Evolutionary conservation across 2,329 filamentous ascomycete species (phyloP), one percentile per base, ranked within the genome.

Genomic region (Trichocomaceae sp.): DNA sequence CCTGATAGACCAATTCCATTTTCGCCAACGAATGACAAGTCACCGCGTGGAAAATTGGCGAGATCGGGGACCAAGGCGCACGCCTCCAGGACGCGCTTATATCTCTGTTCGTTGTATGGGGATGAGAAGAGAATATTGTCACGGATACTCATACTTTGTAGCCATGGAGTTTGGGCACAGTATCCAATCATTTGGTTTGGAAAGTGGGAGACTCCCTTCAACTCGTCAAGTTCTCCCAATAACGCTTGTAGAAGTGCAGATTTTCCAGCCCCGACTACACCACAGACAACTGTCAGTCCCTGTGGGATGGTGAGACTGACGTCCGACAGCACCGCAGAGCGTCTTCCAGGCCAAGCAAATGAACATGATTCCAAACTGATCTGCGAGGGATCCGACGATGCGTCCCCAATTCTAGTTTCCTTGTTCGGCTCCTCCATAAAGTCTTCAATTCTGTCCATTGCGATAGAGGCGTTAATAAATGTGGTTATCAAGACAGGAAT

Each of bases 391-490:
- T 75, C 72, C 2, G 69, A 26, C 3, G 55, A 39, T 3, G 50
- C 51, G 47, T 56, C 55, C 9, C 26, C 68, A 26, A 80, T 77
- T 29, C 82, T 80, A 58, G 84, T 84, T 59, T 93, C 84, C 61
- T 90, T 89, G 63, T 96, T 83, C 0, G 88, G 88, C 68, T 96
- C 90, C 0, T 77, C 75, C 88, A 96, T 95, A 72, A 95, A 96
- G 20, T 82, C 79, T 63, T 95, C 87, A 19, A 96, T 89, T 60
- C 90, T 85, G 8, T 81, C 83, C 59, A 95, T 83, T 0, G 90
- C 87, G 17, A 96, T 85, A n/a, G 82, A 84, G 0, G 90, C 88
- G 63, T 95, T 95, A 60, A 95, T 79, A 4, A 92, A 72, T 0
- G 86, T 81, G 0, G 87, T 90, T 44, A 95, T 83, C 9, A 95